phyloP scores from a whole-genome alignment of 1,284 basidiomycete genomes.

The Caloboletus firmus region DNA sequence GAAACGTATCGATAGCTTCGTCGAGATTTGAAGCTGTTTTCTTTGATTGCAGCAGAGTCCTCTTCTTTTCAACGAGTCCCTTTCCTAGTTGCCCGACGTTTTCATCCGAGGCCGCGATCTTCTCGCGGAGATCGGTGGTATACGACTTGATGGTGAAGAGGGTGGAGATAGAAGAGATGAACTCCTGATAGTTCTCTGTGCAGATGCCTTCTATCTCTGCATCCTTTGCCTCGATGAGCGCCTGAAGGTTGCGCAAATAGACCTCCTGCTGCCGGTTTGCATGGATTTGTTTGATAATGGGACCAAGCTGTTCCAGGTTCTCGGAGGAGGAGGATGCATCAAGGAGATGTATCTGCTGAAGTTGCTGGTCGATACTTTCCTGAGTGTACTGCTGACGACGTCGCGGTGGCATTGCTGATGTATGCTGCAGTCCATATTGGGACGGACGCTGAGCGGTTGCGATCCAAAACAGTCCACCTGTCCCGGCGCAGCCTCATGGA shows the following conservation, averaged over 20 bases:
- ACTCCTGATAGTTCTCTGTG: slow-evolving; percentile 96
- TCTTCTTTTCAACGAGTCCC: slow-evolving; percentile 89
- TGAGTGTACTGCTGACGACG: slow-evolving; percentile 72
- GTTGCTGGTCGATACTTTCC: slow-evolving; percentile 79
- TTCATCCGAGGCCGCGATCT: slow-evolving; percentile 68
- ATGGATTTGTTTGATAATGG: slow-evolving; percentile 92
- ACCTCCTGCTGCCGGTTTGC: slow-evolving; percentile 87
- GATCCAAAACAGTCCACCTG: slow-evolving; percentile 32
- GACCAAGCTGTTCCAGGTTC: slow-evolving; percentile 90
- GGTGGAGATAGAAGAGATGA: slow-evolving; percentile 94
- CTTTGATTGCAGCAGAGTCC: slow-evolving; percentile 83
- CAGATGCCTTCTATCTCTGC: slow-evolving; percentile 96
- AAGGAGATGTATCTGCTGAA: slow-evolving; percentile 84
- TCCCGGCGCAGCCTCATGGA: background rate
- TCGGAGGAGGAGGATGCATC: slow-evolving; percentile 84
- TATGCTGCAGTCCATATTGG: slow-evolving; percentile 15
- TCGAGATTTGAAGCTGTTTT: slow-evolving; percentile 93
- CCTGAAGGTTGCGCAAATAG: slow-evolving; percentile 84
- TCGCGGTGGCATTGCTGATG: slow-evolving; percentile 63
- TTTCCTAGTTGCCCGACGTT: slow-evolving; percentile 78
- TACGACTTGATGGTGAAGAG: slow-evolving; percentile 92
- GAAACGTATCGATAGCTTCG: slow-evolving; percentile 93
- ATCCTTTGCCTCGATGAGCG: slow-evolving; percentile 91
- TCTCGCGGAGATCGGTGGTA: slow-evolving; percentile 79
- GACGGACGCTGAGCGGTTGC: slow-evolving; percentile 20